Evolutionary conservation across 2,329 filamentous ascomycete species (phyloP).

Genomic region (Aspergillus versicolor): DNA sequence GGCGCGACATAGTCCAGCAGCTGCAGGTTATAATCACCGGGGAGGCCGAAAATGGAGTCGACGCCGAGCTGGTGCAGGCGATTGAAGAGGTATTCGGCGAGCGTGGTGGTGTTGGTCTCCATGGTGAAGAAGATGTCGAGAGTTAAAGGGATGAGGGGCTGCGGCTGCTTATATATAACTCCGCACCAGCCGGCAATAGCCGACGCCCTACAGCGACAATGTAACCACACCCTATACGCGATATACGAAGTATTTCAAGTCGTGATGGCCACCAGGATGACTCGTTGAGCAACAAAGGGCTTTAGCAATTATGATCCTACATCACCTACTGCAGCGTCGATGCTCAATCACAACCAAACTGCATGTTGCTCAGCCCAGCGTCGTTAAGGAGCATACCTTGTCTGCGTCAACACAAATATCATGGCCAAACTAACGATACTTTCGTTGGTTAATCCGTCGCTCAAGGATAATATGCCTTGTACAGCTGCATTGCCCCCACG

Average conservation of each 20-base stretch:
- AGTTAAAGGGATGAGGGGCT: background rate
- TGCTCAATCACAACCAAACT: too few relatives aligned
- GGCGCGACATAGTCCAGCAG: constrained; percentile 65
- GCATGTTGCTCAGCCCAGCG: too few relatives aligned
- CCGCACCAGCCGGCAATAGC: background rate
- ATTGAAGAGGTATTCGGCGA: constrained; percentile 60
- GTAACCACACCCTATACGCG: too few relatives aligned
- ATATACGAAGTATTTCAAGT: too few relatives aligned
- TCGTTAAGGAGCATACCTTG: too few relatives aligned
- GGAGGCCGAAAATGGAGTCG: constrained; percentile 66
- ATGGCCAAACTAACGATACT: too few relatives aligned
- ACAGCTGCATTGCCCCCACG: constrained; percentile 45
- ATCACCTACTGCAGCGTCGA: too few relatives aligned
- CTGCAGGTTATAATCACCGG: constrained; percentile 70
- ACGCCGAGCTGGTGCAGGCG: constrained; percentile 65
- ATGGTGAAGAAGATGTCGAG: background rate
- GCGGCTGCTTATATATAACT: background rate
- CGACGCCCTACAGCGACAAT: background rate
- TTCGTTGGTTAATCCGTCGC: too few relatives aligned
- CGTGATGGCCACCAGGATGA: too few relatives aligned
- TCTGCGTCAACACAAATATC: too few relatives aligned
- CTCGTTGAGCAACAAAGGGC: too few relatives aligned
- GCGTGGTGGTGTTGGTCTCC: constrained; percentile 19
- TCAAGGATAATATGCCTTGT: constrained; percentile 20
- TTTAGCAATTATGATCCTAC: too few relatives aligned